These are phyloP conservation scores for Leccinum griseonigrum DNA, from an alignment of 1,284 basidiomycete species.

Conservation along the genomic window DNA sequence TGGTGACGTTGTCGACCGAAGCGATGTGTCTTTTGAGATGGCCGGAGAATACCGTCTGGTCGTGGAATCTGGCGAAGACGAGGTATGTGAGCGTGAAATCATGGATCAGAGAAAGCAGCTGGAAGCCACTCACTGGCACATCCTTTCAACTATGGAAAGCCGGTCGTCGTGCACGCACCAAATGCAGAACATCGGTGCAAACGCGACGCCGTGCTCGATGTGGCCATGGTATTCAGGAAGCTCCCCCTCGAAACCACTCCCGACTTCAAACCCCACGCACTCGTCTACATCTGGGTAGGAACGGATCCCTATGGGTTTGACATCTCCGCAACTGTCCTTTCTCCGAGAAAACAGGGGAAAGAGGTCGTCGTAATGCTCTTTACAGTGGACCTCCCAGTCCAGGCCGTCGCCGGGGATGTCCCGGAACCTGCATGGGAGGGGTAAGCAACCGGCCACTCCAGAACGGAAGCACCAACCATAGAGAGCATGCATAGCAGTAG, in stretches of 20 bases:
- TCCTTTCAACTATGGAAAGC: background rate
- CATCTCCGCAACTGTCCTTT: background rate
- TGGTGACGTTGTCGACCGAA: background rate
- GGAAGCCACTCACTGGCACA: background rate
- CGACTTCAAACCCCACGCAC: background rate
- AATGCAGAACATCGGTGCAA: constrained; percentile 1
- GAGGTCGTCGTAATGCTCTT: background rate
- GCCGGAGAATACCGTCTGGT: background rate
- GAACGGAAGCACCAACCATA: too few species aligned
- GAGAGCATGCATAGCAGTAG: too few species aligned
- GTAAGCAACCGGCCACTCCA: too few species aligned
- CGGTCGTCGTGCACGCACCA: background rate
- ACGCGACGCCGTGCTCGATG: background rate
- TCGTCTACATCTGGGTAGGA: background rate
- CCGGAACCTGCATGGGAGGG: background rate
- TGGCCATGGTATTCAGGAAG: background rate
- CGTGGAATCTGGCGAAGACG: background rate
- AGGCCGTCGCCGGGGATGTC: background rate
- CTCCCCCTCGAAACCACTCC: background rate
- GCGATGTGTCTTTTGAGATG: background rate
- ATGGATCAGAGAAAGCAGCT: background rate
- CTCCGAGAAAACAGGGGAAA: background rate
- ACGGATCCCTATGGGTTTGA: background rate
- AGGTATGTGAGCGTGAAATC: background rate
- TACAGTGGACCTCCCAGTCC: background rate